Percentiles rank a stretch among this genome's conserved stretches.
Conservation (phyloP, 768 basidiomycete genomes). For the Trametes cingulata region DNA sequence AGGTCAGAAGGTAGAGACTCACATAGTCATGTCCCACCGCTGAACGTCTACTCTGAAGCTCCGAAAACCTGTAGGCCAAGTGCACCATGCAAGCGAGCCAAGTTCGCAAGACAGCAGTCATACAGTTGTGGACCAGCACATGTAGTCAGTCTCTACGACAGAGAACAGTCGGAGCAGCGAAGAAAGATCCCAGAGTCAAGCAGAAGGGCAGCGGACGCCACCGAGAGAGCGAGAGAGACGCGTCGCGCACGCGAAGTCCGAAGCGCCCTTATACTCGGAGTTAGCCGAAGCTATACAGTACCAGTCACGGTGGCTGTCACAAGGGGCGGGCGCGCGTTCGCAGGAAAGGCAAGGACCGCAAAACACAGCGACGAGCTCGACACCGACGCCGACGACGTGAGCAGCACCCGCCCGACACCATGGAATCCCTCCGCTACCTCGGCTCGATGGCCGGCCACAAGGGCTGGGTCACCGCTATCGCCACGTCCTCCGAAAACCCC, state of each 20-base stretch:
- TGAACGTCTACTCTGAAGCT: no score
- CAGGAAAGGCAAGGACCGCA: slow-evolving; percentile 20
- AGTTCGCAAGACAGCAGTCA: no score
- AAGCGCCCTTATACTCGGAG: slow-evolving; percentile 19
- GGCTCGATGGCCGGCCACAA: slow-evolving; percentile 92
- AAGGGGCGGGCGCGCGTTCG: slow-evolving; percentile 26
- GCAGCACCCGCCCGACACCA: slow-evolving; percentile 26
- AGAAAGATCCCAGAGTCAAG: not conserved
- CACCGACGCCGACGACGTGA: slow-evolving; percentile 34
- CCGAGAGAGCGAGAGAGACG: slow-evolving; percentile 56
- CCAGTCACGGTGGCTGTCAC: slow-evolving; percentile 67
- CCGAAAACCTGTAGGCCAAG: no score
- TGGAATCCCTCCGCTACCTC: slow-evolving; percentile 85
- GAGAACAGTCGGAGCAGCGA: no score
- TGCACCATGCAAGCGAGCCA: no score
- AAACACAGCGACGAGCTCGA: slow-evolving; percentile 30
- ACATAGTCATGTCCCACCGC: not conserved
- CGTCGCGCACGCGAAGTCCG: slow-evolving; percentile 93
- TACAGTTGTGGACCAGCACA: no score
- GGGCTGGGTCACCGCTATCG: slow-evolving; percentile 98
- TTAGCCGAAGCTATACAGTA: slow-evolving; percentile 54
- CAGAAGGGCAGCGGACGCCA: not conserved
- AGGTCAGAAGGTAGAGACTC: not conserved
- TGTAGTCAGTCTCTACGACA: no score
- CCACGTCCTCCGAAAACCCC: slow-evolving; percentile 97